Evolutionary conservation across 2,329 filamentous ascomycete genomes (phyloP), one percentile per base, ranked within the genome.

Genomic region (Albophoma yamanashiensis): DNA sequence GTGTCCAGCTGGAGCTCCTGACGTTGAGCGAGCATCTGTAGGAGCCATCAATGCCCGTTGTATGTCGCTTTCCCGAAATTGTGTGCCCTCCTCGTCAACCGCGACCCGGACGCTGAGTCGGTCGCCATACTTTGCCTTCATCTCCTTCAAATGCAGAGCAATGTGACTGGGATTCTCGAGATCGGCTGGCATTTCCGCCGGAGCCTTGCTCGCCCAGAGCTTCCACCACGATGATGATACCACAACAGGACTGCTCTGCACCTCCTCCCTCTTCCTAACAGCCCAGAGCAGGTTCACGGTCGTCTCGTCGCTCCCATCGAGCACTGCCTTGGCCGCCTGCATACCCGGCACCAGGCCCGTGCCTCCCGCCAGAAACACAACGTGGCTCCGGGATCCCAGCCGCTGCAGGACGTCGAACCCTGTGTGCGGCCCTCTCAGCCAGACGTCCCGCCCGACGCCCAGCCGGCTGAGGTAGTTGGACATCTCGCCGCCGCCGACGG

Each of bases 281-380:
- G 92, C 92, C 92, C 93, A 99, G 0, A 97, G 74, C 36, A 97
- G 86, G 56, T 84, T 82, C 59, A 96, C 82, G 1, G 47, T 67
- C 0, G 73, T 60, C 3, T 65, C 62, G 20, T 64, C 60, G 25
- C 63, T 62, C 25, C 71, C 65, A 62, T 79, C 73, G 4, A 86
- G 74, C 14, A 93, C 73, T 0, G 84, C 83, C 62, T 86, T 76
- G 1, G 87, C 89, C 47, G 89, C 83, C 74, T 97, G 93, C 72
- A 97, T 75, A 9, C 92, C 94, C 0, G 93, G 91, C 20, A 91
- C 92, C 66, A 99, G 89, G 1, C 94, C 93, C 0, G 94, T 99
- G 0, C 94, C 94, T 2, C 92, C 94, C 1, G 92, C 94, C 27
- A 97, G 76, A 68, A 97, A 96, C 2, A 97, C 78, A 3, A 97